Percentiles rank a stretch among this genome's conserved stretches.
Conservation (phyloP, 176 grass and related monocot genomes). For the Pontederia paniculata region DNA sequence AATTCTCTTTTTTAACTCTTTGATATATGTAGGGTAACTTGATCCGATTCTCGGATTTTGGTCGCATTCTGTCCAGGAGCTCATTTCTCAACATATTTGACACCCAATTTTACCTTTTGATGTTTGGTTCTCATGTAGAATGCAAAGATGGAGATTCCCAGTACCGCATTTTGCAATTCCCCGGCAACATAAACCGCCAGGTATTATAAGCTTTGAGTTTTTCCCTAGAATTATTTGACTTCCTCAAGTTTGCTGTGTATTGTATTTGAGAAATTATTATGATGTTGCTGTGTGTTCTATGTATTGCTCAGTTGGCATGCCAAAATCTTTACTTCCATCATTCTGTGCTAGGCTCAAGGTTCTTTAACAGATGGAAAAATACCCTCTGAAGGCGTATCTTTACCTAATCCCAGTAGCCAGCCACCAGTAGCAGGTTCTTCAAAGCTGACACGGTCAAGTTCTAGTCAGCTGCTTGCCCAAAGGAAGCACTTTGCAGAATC, state of each 20-base stretch:
- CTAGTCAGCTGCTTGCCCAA: conserved; percentile 32
- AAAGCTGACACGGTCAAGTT: conserved; percentile 33
- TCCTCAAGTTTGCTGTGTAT: not conserved
- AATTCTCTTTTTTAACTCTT: conserved; percentile 16
- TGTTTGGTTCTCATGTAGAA: conserved; percentile 33
- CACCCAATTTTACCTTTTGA: not conserved
- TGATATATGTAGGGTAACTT: not conserved
- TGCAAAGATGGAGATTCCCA: conserved; percentile 57
- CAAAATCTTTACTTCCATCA: not conserved
- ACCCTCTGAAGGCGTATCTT: conserved; percentile 16
- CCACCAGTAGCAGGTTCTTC: conserved; percentile 22
- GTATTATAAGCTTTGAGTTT: conserved; percentile 24
- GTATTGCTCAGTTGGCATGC: too few relatives aligned
- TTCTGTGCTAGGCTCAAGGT: conserved; percentile 13
- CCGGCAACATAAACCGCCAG: conserved; percentile 35
- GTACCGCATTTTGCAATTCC: conserved; percentile 49
- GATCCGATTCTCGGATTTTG: not conserved
- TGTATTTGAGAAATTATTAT: not conserved
- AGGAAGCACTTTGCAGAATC: conserved; percentile 73
- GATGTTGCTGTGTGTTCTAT: too few relatives aligned
- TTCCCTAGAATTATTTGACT: conserved; percentile 1
- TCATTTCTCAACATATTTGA: not conserved
- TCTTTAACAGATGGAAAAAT: conserved; percentile 18
- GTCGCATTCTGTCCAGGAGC: not conserved
- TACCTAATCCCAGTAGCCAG: conserved; percentile 35